Base-by-base conservation (phyloP, 2,329 filamentous ascomycete genomes). In the Paraphaeosphaeria sporulosa region DNA sequence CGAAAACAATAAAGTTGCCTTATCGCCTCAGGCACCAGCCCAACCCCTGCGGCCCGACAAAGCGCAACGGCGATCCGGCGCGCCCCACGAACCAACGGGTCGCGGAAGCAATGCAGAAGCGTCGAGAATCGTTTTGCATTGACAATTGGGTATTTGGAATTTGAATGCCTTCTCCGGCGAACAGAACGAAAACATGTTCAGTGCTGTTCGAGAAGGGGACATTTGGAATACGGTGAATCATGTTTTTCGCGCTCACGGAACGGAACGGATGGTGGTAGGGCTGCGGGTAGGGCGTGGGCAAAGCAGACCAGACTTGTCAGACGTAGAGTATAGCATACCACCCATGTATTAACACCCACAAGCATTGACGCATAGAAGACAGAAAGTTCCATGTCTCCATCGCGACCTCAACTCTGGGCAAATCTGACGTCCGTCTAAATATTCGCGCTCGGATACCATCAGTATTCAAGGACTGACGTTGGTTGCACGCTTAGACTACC, bases 351-450 rank as follows among this genome's bases (percentile, higher is more conserved):
- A 53, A 15, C 13, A 3, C 1, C 17, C 21, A 30, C 5, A 7
- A 21, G 50, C 50, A 43, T 42, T 43, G 50, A 53, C 50, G 50
- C 50, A 42, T 43, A 21, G 36, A 53, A 53, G 15, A 30, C 36
- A 6, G 1, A 15, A 42, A 17, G 49, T 38, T 23, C 30, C 27
- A 48, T 23, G 19, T 50, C 30, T n/a, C 17, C 27, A 50, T n/a
- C 27, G 2, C 13, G 17, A 40, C 38, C 38, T 8, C 38, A 40
- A 40, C 17, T 19, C n/a, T 40, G 17, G 15, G n/a, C 8, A 40
- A n/a, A 19, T 40, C 38, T 40, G 17, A 40, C n/a, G 13, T 40
- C 25, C 38, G 15, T 6, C 38, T 38, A 3, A 17, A 38, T 12
- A 38, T 17, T 5, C 36, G 13, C 17, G 30, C 36, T 38, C 36